A percentile compares a stretch with the other conserved stretches of the same genome.
Conservation (phyloP, 192 early-diverging fungal genomes). For the Umbelopsis sp. region DNA sequence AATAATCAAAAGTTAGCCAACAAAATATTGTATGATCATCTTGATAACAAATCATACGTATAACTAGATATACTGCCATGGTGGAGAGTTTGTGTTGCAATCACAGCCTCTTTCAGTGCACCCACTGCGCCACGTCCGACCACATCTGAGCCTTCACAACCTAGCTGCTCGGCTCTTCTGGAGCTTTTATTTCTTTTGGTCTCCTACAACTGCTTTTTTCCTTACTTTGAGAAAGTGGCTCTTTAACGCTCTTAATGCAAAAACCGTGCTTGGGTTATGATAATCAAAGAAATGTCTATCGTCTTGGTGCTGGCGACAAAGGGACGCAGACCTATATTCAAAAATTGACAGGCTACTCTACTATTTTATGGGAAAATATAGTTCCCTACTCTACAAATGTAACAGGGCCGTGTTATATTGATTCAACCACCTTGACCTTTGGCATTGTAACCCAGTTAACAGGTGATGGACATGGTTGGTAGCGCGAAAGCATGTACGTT, state of each 20-base stretch:
- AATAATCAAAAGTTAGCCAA: too few relatives aligned
- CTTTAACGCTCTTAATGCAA: neutral
- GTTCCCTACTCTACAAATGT: neutral
- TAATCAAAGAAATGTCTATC: slow-evolving; percentile 5
- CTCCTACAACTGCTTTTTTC: neutral
- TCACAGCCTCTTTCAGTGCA: slow-evolving; percentile 4
- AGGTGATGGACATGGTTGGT: neutral
- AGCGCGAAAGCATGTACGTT: neutral
- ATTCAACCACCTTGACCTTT: neutral
- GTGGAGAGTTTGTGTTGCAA: too few relatives aligned
- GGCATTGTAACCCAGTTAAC: neutral
- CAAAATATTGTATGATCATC: too few relatives aligned
- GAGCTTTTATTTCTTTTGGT: neutral
- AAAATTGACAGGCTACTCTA: neutral
- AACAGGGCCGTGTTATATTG: neutral
- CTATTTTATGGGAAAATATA: neutral
- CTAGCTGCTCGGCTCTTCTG: neutral
- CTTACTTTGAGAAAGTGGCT: neutral
- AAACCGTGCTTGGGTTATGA: slow-evolving; percentile 14
- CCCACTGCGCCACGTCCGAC: slow-evolving; percentile 3
- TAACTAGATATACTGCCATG: too few relatives aligned
- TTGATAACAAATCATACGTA: too few relatives aligned
- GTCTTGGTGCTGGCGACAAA: neutral
- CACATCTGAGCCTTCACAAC: too few relatives aligned
- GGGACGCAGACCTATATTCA: neutral